Evolutionary conservation across 805 yeast species (phyloP), one percentile per base, ranked within the genome.

Genomic region (Candida coquimbonensis): DNA sequence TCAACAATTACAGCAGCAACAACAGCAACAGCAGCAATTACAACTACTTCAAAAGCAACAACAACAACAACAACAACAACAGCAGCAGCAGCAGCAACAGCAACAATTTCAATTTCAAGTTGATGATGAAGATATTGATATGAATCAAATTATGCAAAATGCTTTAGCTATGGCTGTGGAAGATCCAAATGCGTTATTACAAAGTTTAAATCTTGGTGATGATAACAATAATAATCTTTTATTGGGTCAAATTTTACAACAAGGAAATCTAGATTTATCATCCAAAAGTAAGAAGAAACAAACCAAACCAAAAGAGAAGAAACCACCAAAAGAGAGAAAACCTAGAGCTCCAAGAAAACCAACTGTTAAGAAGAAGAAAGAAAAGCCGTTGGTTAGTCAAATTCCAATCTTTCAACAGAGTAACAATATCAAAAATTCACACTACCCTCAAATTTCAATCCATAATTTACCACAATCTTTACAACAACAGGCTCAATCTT

Each of bases 101-200:
- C 38, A 39, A n/a, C 45, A 40, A 21, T 49, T 47, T 17, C 26
- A 33, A n/a, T 14, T 34, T 4, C 43, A 44, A 14, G 44, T 42
- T 38, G 55, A 61, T 34, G 74, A 67, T 34, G 76, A 69, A 31
- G 78, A 75, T 26, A 66, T 82, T 48, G 87, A 82, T 54, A 72
- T 84, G 78, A 81, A 78, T 54, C 83, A 78, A 52, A 84, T 84
- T 51, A 74, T 84, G 72, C 87, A 81, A 51, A 82, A 82, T 64
- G 93, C 91, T 1, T 73, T 84, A 66, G 77, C 77, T 40, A 72
- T 85, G 82, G 93, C 90, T 0, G 78, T 80, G 71, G 83, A 78
- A 49, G 78, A 81, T 49, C 83, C 83, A 13, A 64, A 56, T 17
- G 58, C 65, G 12, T 49, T 52, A 59, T 61, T 55, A 62, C 75